Conservation (phyloP, 306 rosid genomes). For the Pyrus betulifolia region DNA sequence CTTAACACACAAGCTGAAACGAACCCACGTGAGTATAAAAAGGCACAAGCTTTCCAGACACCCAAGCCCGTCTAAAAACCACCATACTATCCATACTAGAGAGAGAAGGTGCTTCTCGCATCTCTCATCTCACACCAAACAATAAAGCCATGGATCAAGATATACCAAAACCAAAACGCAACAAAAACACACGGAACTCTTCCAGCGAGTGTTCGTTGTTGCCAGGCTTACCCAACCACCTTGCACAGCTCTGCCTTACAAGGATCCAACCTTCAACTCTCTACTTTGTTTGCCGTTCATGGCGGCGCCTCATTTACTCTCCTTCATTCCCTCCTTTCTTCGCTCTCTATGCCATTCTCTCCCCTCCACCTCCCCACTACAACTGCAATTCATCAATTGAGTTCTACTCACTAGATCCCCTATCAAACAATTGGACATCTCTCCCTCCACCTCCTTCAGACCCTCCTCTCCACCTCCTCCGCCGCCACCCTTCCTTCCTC, state of each 20-base stretch:
- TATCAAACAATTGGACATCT: neutral
- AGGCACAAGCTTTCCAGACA: neutral
- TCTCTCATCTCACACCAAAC: neutral
- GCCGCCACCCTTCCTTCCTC: neutral
- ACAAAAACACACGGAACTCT: neutral
- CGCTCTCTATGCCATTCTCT: neutral
- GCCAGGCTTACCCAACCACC: neutral
- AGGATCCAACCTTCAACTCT: neutral
- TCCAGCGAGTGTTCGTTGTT: neutral
- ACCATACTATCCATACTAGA: neutral
- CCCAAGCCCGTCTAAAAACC: too few relatives aligned
- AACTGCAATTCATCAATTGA: neutral
- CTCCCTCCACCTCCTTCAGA: neutral
- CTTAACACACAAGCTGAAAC: neutral
- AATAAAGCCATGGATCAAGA: neutral
- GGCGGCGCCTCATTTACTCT: conserved; percentile 5
- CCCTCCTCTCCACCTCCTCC: neutral
- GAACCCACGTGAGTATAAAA: neutral
- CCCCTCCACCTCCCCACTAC: neutral
- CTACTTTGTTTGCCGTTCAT: neutral
- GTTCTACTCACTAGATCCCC: neutral
- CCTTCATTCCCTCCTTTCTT: neutral
- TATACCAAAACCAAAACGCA: neutral
- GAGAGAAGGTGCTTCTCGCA: neutral
- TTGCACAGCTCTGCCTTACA: neutral